Percentiles rank a stretch among this genome's conserved stretches.
phyloP scores from a whole-genome alignment of 768 basidiomycete genomes.

The Lentinula boryana region DNA sequence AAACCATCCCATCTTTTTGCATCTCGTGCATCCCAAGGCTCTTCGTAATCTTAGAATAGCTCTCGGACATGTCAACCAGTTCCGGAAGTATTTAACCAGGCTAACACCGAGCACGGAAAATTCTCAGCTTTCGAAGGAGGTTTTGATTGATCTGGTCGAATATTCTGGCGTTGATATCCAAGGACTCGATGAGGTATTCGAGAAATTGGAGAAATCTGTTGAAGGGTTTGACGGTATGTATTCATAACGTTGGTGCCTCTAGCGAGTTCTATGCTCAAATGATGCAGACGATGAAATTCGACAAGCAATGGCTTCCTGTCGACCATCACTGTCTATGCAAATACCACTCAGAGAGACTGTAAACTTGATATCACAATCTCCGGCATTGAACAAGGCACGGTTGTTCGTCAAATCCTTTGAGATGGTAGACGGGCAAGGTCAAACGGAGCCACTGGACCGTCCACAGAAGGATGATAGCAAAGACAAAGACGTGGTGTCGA shows the following conservation, averaged over 20 bases:
- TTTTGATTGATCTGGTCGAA: slow-evolving; percentile 57
- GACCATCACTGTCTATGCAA: slow-evolving; percentile 43
- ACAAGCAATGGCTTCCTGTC: slow-evolving; percentile 52
- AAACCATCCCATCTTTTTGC: slow-evolving; percentile 41
- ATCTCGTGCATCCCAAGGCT: slow-evolving; percentile 57
- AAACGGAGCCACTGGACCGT: slow-evolving; percentile 29
- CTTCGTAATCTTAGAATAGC: slow-evolving; percentile 45
- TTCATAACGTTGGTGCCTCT: neutral
- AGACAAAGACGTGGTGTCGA: slow-evolving; percentile 64
- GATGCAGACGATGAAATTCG: slow-evolving; percentile 32
- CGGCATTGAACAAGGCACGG: slow-evolving; percentile 55
- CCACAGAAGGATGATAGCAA: slow-evolving; percentile 25
- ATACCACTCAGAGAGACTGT: slow-evolving; percentile 36
- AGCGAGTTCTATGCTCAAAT: slow-evolving; percentile 4
- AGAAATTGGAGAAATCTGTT: slow-evolving; percentile 26
- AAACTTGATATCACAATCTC: slow-evolving; percentile 37
- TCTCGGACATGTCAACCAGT: slow-evolving; percentile 51
- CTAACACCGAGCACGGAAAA: slow-evolving; percentile 55
- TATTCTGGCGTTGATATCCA: slow-evolving; percentile 60
- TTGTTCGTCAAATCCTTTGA: slow-evolving; percentile 71
- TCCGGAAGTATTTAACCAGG: slow-evolving; percentile 46
- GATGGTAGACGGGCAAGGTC: slow-evolving; percentile 55
- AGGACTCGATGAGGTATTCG: slow-evolving; percentile 42
- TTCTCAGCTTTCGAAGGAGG: slow-evolving; percentile 56
- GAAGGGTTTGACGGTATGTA: slow-evolving; percentile 28